These are phyloP conservation scores for Penicillium roqueforti DNA, from an alignment of 495 filamentous ascomycete species.

Conservation along the genomic window DNA sequence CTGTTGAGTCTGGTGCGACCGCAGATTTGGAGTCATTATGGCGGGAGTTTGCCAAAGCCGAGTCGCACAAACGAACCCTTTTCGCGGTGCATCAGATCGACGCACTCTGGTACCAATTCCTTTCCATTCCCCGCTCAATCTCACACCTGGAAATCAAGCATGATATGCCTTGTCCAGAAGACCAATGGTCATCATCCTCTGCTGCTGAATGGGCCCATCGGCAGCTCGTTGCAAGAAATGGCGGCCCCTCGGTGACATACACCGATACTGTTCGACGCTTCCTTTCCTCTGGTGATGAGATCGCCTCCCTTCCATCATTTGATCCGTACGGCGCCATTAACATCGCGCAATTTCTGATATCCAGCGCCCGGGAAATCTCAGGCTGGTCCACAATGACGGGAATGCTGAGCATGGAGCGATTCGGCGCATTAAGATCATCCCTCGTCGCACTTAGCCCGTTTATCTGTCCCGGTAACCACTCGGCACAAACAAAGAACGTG, in stretches of 20 bases:
- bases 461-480: slow-evolving; percentile 16
- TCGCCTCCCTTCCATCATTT: slow-evolving; percentile 21
- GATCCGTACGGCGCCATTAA: slow-evolving; percentile 38
- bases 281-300: slow-evolving; percentile 23
- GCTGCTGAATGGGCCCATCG: slow-evolving; percentile 34
- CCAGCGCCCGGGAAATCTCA: slow-evolving; percentile 35
- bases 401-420: slow-evolving; percentile 33
- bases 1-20: slow-evolving; percentile 13
- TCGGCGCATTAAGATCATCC: slow-evolving; percentile 29
- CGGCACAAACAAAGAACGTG: not conserved
- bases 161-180: slow-evolving; percentile 32
- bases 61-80: slow-evolving; percentile 35
- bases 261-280: slow-evolving; percentile 33
- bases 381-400: slow-evolving; percentile 41
- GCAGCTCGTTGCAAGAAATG: slow-evolving; percentile 18
- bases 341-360: slow-evolving; percentile 37
- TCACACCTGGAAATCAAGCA: slow-evolving; percentile 39
- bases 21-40: slow-evolving; percentile 28
- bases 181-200: slow-evolving; percentile 27
- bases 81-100: slow-evolving; percentile 39
- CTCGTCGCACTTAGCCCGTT: slow-evolving; percentile 28
- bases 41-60: slow-evolving; percentile 28
- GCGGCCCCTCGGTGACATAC: slow-evolving; percentile 25
- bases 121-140: slow-evolving; percentile 33
- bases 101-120: slow-evolving; percentile 36